A percentile compares a stretch with the other conserved stretches of the same genome.
Conservation (phyloP, 2,329 filamentous ascomycete species). For the Sclerotinia minor region DNA sequence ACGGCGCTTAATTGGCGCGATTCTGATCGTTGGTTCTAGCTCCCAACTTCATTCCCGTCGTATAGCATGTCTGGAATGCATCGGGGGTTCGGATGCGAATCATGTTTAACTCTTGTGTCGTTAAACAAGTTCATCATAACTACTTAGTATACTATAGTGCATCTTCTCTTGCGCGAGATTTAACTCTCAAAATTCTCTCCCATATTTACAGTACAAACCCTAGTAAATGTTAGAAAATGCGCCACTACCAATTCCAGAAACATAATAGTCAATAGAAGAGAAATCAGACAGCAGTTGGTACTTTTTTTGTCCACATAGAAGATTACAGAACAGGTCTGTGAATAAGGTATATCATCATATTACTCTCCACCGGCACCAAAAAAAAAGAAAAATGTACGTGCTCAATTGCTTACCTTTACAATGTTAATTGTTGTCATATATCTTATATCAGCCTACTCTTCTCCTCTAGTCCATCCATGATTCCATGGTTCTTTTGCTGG, state of each 20-base stretch:
- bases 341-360: slow-evolving; percentile 70
- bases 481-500: slow-evolving; percentile 87
- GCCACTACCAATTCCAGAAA: not conserved
- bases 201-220: not conserved
- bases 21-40: not conserved
- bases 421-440: not conserved
- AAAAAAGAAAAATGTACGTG: slow-evolving; percentile 25
- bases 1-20: not conserved
- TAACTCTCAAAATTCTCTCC: not conserved
- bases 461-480: slow-evolving; percentile 75
- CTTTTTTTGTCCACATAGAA: slow-evolving; percentile 65
- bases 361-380: slow-evolving; percentile 35
- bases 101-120: not conserved
- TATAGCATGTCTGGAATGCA: not conserved
- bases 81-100: not conserved
- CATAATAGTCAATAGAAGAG: slow-evolving; percentile 25
- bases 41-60: not conserved
- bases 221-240: slow-evolving; percentile 23
- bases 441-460: not conserved
- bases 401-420: slow-evolving; percentile 1
- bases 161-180: not conserved
- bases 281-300: slow-evolving; percentile 82
- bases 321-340: slow-evolving; percentile 84
- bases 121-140: not conserved
- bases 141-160: not conserved